Evolutionary conservation across 768 basidiomycete genomes (phyloP).

Genomic region (Mycena chlorophos): DNA sequence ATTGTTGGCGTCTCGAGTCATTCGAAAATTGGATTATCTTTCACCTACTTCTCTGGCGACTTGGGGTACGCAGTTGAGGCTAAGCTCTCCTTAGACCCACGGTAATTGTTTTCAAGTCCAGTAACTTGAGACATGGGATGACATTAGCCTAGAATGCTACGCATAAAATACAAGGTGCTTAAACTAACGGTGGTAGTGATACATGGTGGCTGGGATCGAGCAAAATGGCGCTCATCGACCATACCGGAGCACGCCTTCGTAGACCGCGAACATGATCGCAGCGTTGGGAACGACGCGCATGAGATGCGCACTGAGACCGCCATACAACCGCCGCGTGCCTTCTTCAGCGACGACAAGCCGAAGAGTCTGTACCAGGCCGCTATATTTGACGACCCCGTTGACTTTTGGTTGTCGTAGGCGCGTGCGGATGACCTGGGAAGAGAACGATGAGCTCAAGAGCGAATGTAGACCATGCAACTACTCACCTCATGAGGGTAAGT

Average conservation of each 20-base stretch:
- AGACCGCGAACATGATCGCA: slow-evolving; percentile 94
- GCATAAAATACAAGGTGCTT: too few species aligned
- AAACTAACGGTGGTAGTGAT: too few species aligned
- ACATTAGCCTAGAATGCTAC: too few species aligned
- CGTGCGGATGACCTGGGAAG: slow-evolving; percentile 79
- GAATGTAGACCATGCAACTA: slow-evolving; percentile 8
- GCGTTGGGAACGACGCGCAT: slow-evolving; percentile 98
- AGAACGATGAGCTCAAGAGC: slow-evolving; percentile 5
- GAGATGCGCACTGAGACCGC: slow-evolving; percentile 90
- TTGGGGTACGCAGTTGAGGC: too few species aligned
- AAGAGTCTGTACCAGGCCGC: slow-evolving; percentile 81
- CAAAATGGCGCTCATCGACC: too few species aligned
- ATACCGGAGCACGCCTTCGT: slow-evolving; percentile 81
- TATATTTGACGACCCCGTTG: slow-evolving; percentile 79
- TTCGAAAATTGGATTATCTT: too few species aligned
- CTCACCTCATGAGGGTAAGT: slow-evolving; percentile 98
- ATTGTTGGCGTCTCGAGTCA: too few species aligned
- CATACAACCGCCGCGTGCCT: slow-evolving; percentile 81
- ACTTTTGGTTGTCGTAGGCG: slow-evolving; percentile 86
- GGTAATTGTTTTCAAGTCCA: too few species aligned
- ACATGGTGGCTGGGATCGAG: too few species aligned
- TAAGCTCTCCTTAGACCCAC: too few species aligned
- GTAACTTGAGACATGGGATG: too few species aligned
- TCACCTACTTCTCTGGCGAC: too few species aligned
- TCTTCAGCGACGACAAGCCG: slow-evolving; percentile 87